Percentiles rank a stretch among this genome's conserved stretches.
Conservation (phyloP, 2,329 filamentous ascomycete genomes). For the Neonectria magnoliae region DNA sequence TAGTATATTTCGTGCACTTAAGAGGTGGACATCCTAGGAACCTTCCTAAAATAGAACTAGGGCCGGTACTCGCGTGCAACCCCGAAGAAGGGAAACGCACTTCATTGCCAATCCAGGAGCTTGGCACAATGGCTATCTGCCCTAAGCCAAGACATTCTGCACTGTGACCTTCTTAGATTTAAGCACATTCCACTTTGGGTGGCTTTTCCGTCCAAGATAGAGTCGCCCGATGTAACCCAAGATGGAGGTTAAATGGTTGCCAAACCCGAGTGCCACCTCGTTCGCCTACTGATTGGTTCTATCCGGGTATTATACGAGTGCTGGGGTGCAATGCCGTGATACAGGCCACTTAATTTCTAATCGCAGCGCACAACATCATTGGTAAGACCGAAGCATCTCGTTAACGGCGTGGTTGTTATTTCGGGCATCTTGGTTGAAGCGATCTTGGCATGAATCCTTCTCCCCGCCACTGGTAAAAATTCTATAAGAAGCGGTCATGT, state of each 20-base stretch:
- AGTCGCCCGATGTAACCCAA: constrained; percentile 4
- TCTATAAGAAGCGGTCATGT: neutral
- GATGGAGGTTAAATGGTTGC: neutral
- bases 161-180: constrained; percentile 1
- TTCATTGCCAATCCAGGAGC: constrained; percentile 4
- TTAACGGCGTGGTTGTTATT: neutral
- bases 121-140: constrained; percentile 8
- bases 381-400: neutral
- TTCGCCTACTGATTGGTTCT: constrained; percentile 8
- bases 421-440: neutral
- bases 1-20: neutral
- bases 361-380: constrained; percentile 2
- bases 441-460: neutral
- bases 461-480: neutral
- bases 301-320: neutral
- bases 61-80: constrained; percentile 2
- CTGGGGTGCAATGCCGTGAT: constrained; percentile 6
- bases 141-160: constrained; percentile 1
- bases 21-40: neutral
- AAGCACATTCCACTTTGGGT: constrained; percentile 11
- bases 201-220: constrained; percentile 6
- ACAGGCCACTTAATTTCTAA: neutral
- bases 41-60: constrained; percentile 12
- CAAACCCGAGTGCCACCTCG: constrained; percentile 3
- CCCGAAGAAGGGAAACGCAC: neutral